A percentile compares a stretch with the other conserved stretches of the same genome.
phyloP scores from a whole-genome alignment of 1,284 basidiomycete genomes.

The Termitomyces sp. region DNA sequence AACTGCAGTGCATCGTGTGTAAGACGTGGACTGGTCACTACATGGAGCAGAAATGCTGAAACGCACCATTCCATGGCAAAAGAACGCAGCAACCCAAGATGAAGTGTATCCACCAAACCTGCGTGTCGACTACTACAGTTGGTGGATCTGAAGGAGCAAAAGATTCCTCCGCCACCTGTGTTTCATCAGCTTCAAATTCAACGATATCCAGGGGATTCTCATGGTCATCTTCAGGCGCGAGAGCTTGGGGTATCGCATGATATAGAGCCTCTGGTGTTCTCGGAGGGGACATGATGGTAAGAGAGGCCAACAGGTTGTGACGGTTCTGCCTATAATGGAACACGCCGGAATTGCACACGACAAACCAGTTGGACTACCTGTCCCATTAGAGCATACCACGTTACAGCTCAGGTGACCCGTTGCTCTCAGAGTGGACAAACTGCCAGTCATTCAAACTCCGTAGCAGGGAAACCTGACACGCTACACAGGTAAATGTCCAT shows the following conservation, averaged over 20 bases:
- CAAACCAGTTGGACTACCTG: too few species aligned
- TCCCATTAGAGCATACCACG: too few species aligned
- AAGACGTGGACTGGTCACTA: background rate
- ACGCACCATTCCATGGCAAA: slow-evolving; percentile 76
- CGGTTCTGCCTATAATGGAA: too few species aligned
- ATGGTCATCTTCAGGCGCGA: slow-evolving; percentile 23
- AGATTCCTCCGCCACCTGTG: slow-evolving; percentile 15
- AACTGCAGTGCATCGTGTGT: slow-evolving; percentile 33
- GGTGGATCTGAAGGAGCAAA: slow-evolving; percentile 23
- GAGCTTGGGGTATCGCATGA: slow-evolving; percentile 32
- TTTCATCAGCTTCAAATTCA: slow-evolving; percentile 32
- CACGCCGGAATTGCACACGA: too few species aligned
- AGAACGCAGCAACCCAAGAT: slow-evolving; percentile 69
- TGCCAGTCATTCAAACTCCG: too few species aligned
- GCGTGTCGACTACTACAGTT: slow-evolving; percentile 31
- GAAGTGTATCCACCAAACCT: slow-evolving; percentile 59
- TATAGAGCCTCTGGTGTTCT: slow-evolving; percentile 33
- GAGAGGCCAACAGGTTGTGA: too few species aligned
- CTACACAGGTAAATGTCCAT: too few species aligned
- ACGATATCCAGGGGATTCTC: slow-evolving; percentile 24
- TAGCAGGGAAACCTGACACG: too few species aligned
- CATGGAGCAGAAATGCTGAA: background rate
- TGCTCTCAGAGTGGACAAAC: too few species aligned
- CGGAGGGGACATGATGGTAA: slow-evolving; percentile 19
- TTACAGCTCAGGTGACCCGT: too few species aligned